Conservation (phyloP, 1,284 basidiomycete species). For the Ceratobasidium sp. region DNA sequence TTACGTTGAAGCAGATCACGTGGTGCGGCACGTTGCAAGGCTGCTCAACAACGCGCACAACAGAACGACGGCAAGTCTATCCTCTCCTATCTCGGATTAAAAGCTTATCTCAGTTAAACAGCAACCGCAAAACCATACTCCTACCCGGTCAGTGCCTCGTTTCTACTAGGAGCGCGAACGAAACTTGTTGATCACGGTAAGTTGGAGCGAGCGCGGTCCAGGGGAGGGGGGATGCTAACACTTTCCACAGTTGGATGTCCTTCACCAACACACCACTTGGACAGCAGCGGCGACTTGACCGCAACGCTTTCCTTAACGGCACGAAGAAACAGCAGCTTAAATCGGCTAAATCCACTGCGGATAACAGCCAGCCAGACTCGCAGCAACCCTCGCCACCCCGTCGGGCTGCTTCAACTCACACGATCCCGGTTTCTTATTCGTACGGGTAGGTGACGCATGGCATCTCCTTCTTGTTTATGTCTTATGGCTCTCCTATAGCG, state of each 20-base stretch:
- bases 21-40: slow-evolving; percentile 18
- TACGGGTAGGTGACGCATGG: slow-evolving; percentile 66
- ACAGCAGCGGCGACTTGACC: slow-evolving; percentile 85
- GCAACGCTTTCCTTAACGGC: slow-evolving; percentile 77
- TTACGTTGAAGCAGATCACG: slow-evolving; percentile 11
- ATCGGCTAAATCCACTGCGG: slow-evolving; percentile 17
- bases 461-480: neutral
- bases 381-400: slow-evolving; percentile 38
- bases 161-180: neutral
- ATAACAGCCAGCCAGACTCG: slow-evolving; percentile 17
- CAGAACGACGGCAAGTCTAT: slow-evolving; percentile 8
- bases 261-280: slow-evolving; percentile 82
- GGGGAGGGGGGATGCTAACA: slow-evolving; percentile 18
- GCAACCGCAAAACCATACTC: slow-evolving; percentile 4
- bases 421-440: slow-evolving; percentile 65
- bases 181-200: slow-evolving; percentile 36
- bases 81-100: slow-evolving; percentile 19
- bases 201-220: neutral
- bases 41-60: slow-evolving; percentile 25
- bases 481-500: slow-evolving; percentile 57
- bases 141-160: slow-evolving; percentile 15
- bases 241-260: slow-evolving; percentile 64
- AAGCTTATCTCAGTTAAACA: neutral
- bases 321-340: slow-evolving; percentile 52
- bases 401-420: slow-evolving; percentile 41